Evolutionary conservation across 2,329 filamentous ascomycete species (phyloP), one percentile per base, ranked within the genome.

Genomic region (Trichophyton simii): DNA sequence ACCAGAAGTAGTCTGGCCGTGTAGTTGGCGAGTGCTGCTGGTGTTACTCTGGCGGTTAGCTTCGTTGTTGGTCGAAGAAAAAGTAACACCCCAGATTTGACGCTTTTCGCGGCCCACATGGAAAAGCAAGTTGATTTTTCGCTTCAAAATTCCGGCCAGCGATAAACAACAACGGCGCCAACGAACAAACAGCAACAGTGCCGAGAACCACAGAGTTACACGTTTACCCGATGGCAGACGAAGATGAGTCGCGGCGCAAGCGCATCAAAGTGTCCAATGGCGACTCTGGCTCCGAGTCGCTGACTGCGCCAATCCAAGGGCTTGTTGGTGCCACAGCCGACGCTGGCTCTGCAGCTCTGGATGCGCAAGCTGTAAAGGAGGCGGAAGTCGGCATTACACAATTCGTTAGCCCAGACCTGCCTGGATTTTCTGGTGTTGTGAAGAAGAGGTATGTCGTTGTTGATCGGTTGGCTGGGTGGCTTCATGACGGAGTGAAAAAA

Each of bases 361-460:
- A 74, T 66, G 68, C 67, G 22, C 73, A 75, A 57, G 64, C 67
- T 60, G 62, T 68, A 58, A 78, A 73, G 63, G 77, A 79, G 66
- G 63, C 67, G 8, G 72, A 78, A 63, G 80, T 81, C 60, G 86
- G 87, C 31, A 88, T 89, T 65, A 82, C 81, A 7, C 79, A 83
- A 65, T 87, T 82, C 70, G 81, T 87, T 15, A 82, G 79, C 54
- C 73, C 78, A 1, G 72, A 79, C n/a, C 78, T 80, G 36, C 73
- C 78, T 61, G 83, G 84, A 0, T 88, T 88, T 66, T 72, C 75
- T 13, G 87, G 85, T 18, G 77, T 85, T 13, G 68, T 89, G 68
- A 89, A 89, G 77, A 84, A 87, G 70, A 80, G 84, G 81, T 83
- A 63, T 54, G 64, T 60, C 28, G n/a, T 50, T 41, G 34, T 31